These are phyloP conservation scores for Globisporangium radiosum DNA, from an alignment of 352 stramenopile genomes.

Conservation along the genomic window DNA sequence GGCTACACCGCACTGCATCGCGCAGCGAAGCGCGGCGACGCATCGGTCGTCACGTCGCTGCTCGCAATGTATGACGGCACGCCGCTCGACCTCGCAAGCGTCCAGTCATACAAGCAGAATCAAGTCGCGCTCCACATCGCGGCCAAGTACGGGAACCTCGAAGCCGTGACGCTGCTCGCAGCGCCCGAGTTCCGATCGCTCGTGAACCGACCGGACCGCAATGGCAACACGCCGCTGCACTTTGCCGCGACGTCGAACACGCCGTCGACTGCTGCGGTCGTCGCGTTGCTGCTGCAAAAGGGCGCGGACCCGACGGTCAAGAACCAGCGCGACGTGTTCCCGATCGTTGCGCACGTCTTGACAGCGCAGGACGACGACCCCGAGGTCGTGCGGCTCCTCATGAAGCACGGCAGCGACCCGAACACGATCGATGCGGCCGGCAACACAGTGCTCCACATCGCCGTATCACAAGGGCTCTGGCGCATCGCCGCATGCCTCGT, in stretches of 20 bases:
- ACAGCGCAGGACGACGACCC: conserved; percentile 65
- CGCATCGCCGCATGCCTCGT: conserved; percentile 65
- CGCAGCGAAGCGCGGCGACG: conserved; percentile 63
- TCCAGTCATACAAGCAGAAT: conserved; percentile 65
- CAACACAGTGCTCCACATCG: conserved; percentile 79
- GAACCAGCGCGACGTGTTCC: conserved; percentile 66
- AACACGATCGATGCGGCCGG: conserved; percentile 62
- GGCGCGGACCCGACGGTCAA: conserved; percentile 61
- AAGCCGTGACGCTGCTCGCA: conserved; percentile 42
- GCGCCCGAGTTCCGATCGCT: conserved; percentile 49
- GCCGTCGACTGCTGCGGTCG: conserved; percentile 34
- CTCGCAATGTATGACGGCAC: conserved; percentile 80
- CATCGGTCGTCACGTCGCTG: conserved; percentile 54
- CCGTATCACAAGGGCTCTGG: conserved; percentile 69
- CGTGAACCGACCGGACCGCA: conserved; percentile 59
- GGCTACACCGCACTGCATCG: conserved; percentile 81
- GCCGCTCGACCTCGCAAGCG: conserved; percentile 48
- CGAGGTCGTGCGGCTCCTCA: conserved; percentile 60
- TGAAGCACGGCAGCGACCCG: conserved; percentile 72
- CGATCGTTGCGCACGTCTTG: conserved; percentile 68
- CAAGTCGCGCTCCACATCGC: conserved; percentile 81
- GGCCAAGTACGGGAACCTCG: conserved; percentile 70
- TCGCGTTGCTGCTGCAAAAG: conserved; percentile 50
- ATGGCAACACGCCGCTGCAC: conserved; percentile 78
- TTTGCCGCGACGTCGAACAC: conserved; percentile 68